phyloP scores from a whole-genome alignment of 2,329 filamentous ascomycete species.

The Davidsoniella virescens region DNA sequence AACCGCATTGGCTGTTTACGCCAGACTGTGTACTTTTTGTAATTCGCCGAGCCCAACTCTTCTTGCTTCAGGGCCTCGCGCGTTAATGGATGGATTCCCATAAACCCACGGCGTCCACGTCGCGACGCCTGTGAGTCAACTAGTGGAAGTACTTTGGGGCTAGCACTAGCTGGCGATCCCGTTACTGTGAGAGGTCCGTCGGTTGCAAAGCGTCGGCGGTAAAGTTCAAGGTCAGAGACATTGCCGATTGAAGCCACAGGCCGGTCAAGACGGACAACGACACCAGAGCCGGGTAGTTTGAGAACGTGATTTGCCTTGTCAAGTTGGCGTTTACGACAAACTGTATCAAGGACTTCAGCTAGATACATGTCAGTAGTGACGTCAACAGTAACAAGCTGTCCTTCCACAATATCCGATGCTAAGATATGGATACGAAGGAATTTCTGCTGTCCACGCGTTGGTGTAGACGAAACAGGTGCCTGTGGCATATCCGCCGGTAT shows the following conservation, averaged over 20 bases:
- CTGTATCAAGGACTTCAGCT: constrained; percentile 62
- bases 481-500: constrained; percentile 41
- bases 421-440: constrained; percentile 56
- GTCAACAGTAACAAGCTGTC: constrained; percentile 57
- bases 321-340: constrained; percentile 60
- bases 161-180: constrained; percentile 51
- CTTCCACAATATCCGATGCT: constrained; percentile 51
- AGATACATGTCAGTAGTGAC: constrained; percentile 73
- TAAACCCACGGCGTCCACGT: constrained; percentile 22
- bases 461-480: constrained; percentile 26
- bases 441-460: constrained; percentile 47
- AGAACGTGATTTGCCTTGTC: constrained; percentile 69
- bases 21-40: constrained; percentile 66
- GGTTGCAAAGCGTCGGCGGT: constrained; percentile 57
- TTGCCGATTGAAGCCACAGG: constrained; percentile 66
- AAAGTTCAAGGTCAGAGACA: constrained; percentile 58
- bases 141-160: constrained; percentile 45
- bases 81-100: constrained; percentile 50
- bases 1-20: constrained; percentile 73
- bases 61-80: constrained; percentile 45
- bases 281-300: constrained; percentile 58
- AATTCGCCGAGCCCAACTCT: constrained; percentile 40
- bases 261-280: constrained; percentile 59
- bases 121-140: constrained; percentile 25
- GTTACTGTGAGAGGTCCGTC: constrained; percentile 54